These are phyloP conservation scores for Phytophthora chlamydospora DNA, from an alignment of 352 stramenopile species.

Conservation along the genomic window DNA sequence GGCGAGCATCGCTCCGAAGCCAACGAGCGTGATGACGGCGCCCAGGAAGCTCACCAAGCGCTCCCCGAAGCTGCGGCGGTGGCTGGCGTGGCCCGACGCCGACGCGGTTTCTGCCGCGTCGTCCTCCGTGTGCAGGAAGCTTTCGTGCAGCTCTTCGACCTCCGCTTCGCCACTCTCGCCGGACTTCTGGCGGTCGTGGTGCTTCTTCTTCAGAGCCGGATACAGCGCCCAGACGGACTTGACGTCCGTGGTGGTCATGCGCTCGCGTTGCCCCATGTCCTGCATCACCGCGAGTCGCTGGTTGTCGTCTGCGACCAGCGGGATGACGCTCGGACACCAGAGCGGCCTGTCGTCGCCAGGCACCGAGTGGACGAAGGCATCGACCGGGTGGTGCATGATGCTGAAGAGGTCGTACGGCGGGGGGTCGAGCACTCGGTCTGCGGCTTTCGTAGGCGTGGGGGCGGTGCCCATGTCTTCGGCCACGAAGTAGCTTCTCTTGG, in stretches of 20 bases:
- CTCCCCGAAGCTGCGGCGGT: slow-evolving; percentile 40
- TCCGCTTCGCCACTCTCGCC: slow-evolving; percentile 36
- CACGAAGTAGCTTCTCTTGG: slow-evolving; percentile 72
- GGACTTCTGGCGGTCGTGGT: slow-evolving; percentile 40
- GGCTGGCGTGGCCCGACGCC: neutral
- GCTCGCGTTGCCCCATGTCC: slow-evolving; percentile 77
- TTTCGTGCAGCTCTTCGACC: slow-evolving; percentile 54
- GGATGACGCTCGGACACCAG: slow-evolving; percentile 78
- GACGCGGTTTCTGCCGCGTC: slow-evolving; percentile 36
- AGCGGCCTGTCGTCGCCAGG: slow-evolving; percentile 28
- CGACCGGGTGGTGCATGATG: slow-evolving; percentile 82
- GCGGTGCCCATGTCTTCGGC: slow-evolving; percentile 51
- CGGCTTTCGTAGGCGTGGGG: slow-evolving; percentile 16
- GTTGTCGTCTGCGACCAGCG: slow-evolving; percentile 53
- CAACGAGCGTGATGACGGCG: slow-evolving; percentile 64
- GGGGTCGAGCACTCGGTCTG: slow-evolving; percentile 19
- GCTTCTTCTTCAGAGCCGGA: slow-evolving; percentile 55
- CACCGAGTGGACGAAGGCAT: slow-evolving; percentile 67
- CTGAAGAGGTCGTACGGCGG: slow-evolving; percentile 84
- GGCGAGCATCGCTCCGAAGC: slow-evolving; percentile 48
- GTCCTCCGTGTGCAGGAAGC: slow-evolving; percentile 61
- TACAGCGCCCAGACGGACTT: slow-evolving; percentile 80
- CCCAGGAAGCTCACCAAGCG: slow-evolving; percentile 71
- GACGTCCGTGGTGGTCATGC: slow-evolving; percentile 74
- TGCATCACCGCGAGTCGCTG: slow-evolving; percentile 63